Evolutionary conservation across 176 grass and related monocot species (phyloP), one percentile per base, ranked within the genome.

Genomic region (Zoysia japonica): DNA sequence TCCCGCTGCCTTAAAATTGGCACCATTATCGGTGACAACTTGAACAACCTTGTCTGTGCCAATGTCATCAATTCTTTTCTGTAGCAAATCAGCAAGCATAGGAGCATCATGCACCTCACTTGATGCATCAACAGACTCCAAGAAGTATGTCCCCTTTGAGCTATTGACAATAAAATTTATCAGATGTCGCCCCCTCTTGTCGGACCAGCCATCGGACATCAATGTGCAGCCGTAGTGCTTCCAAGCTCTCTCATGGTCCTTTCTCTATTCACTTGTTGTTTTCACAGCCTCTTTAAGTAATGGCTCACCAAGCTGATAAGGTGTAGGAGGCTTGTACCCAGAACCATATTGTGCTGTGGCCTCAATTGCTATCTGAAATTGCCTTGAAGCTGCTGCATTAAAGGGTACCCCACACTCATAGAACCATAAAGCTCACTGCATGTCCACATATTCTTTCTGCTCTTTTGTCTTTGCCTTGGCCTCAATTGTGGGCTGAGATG

Each of bases 51-150:
- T 74, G 7, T 74, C 53, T 20, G 20, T 59, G 1, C 39, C 71
- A 59, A 74, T 42, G 0, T 13, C 5, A 4, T n/a, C 28, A 19
- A 74, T 74, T 6, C 0, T 16, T 1, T 69, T 17, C 53, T 44
- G 2, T 2, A 59, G 0, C 9, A 74, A 28, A 59, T 59, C 40
- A 20, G 71, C 53, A 6, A 74, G 9, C 38, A 44, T 45, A 1
- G 0, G 10, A 2, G 71, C 17, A 74, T 45, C 16, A 59, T 59
- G 71, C 0, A 12, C 39, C 5, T 44, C 71, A 74, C 53, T 59
- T 43, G 53, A 75, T 44, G 72, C 54, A 75, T 60, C 37, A 42
- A 56, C 36, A 42, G 51, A 74, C 37, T 69, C 67, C 7, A 47
- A 47, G 44, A 69, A 69, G n/a, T 69, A 69, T 10, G 43, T 69